These are phyloP conservation scores for Plasmodium cynomolgi DNA, from an alignment of 169 alveolate species.

Conservation along the genomic window DNA sequence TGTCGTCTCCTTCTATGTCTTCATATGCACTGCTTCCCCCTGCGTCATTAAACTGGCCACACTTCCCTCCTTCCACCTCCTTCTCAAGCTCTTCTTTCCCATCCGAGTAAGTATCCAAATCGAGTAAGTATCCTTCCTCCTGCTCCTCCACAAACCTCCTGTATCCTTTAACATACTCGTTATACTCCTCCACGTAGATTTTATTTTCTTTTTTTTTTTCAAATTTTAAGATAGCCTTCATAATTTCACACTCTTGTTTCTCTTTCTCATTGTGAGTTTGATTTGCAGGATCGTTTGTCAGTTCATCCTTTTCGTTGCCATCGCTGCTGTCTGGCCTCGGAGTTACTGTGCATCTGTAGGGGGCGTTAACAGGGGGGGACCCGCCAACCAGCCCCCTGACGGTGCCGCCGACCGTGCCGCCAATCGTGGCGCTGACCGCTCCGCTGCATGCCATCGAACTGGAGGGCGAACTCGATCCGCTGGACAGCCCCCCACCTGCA, in stretches of 20 bases:
- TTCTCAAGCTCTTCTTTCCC: background rate
- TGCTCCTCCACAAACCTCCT: constrained; percentile 5
- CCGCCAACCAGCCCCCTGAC: background rate
- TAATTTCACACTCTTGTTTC: background rate
- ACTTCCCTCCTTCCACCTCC: background rate
- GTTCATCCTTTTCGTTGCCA: background rate
- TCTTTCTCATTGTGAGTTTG: background rate
- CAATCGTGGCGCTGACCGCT: background rate
- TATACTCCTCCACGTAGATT: background rate
- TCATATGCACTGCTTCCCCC: background rate
- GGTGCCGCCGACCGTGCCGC: background rate
- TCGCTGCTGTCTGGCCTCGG: too few species aligned
- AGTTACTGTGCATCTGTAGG: background rate
- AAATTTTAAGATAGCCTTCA: background rate
- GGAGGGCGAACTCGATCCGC: background rate
- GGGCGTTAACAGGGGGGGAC: background rate
- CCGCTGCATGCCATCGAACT: too few species aligned
- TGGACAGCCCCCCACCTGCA: background rate
- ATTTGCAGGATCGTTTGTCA: background rate
- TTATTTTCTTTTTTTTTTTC: constrained; percentile 28
- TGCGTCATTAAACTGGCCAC: background rate
- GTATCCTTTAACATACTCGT: background rate
- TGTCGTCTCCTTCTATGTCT: background rate
- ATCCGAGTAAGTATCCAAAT: background rate
- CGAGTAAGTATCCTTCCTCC: background rate